Evolutionary conservation across 805 yeast genomes (phyloP).

Genomic region (Yarrowia sp.): DNA sequence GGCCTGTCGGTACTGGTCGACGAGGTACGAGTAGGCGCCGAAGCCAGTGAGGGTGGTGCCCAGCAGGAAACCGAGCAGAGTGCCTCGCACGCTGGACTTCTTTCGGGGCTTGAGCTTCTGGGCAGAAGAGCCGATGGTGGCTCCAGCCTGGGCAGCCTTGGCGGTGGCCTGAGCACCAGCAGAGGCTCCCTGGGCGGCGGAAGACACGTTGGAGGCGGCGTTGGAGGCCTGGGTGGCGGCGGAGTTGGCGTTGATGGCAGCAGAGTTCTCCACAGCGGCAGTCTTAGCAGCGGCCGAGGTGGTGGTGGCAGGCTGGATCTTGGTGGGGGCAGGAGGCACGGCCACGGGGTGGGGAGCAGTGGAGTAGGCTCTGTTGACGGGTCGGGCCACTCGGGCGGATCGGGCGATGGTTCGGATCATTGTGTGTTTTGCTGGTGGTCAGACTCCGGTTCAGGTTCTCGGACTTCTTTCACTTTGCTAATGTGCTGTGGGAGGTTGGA

Average conservation of each 20-base stretch:
- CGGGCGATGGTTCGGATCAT: constrained; percentile 39
- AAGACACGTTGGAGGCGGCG: constrained; percentile 15
- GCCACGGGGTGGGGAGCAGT: constrained; percentile 38
- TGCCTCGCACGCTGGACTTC: constrained; percentile 42
- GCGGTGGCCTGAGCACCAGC: constrained; percentile 33
- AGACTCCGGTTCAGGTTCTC: constrained; percentile 8
- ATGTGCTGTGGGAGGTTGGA: constrained; percentile 25
- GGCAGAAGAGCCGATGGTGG: constrained; percentile 32
- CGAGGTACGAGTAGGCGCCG: constrained; percentile 76
- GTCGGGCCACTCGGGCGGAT: constrained; percentile 32
- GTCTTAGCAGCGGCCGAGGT: neutral
- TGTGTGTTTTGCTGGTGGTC: constrained; percentile 1
- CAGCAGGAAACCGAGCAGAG: constrained; percentile 74
- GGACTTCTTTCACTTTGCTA: constrained; percentile 34
- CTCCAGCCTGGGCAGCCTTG: constrained; percentile 37
- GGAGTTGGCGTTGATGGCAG: neutral
- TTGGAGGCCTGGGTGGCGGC: constrained; percentile 2
- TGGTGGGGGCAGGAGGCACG: constrained; percentile 37
- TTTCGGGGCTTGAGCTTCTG: constrained; percentile 36
- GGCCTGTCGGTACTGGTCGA: constrained; percentile 78
- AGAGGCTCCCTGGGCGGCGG: constrained; percentile 12
- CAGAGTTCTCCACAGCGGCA: constrained; percentile 7
- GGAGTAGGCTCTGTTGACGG: constrained; percentile 30
- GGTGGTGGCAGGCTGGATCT: constrained; percentile 22
- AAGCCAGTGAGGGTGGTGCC: constrained; percentile 79